Evolutionary conservation across 805 yeast genomes (phyloP), one percentile per base, ranked within the genome.

Genomic region (Blastobotrys attinorum): DNA sequence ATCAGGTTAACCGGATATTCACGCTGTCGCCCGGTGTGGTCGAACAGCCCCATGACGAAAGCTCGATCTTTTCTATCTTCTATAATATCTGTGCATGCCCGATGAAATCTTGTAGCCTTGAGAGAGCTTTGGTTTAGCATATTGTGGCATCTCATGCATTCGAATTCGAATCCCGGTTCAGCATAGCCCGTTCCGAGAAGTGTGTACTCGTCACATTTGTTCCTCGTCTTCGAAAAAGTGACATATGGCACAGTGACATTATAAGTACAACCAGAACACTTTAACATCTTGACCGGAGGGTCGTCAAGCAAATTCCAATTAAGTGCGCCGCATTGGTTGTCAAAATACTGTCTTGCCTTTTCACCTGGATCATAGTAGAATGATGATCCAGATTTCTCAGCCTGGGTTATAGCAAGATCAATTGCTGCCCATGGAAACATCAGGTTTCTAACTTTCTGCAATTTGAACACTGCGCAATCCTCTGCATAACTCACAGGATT

Each of bases 401-500:
- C 16, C 5, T 18, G 29, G 10, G 7, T 7, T 11, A 25, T 7
- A 25, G 29, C 29, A 25, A 25, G 29, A 25, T 47, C 37, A 22
- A 44, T 25, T n/a, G 22, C 15, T 3, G 20, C 41, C 48, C 46
- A 47, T 8, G 50, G 50, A 13, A 47, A 15, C 10, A 35, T 36
- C 13, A 22, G 21, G 3, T 16, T n/a, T 46, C 48, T 45, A 13
- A 45, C 5, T 27, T 21, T 4, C 10, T 20, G 18, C 10, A 23
- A 13, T 15, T 42, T 34, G 7, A 29, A 20, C 13, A 46, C 42
- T 10, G 45, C 18, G 29, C 50, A 47, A 33, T 53, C 56, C 18
- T 48, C 51, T 40, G 47, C 41, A 33, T 46, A 53, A 11, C 44
- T 42, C 18, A 42, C 31, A n/a, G 56, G 56, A 42, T 51, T 51